Conservation (phyloP, 2,329 filamentous ascomycete genomes). For the Passalora sequoiae region DNA sequence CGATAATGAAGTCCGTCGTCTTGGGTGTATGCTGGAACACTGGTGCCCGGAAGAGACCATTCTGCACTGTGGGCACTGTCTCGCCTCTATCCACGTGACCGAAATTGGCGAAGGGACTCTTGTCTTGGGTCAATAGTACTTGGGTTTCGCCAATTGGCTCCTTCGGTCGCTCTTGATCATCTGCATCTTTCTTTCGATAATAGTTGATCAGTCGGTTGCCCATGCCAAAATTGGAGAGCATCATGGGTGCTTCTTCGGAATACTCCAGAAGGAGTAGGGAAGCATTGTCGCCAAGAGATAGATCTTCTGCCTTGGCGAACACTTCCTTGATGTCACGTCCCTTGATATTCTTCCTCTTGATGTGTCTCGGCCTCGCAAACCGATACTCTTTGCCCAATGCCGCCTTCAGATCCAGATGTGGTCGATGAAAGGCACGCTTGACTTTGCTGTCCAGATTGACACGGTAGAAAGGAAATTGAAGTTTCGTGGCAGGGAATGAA, state of each 20-base stretch:
- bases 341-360: constrained; percentile 79
- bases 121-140: constrained; percentile 84
- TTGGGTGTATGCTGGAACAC: constrained; percentile 82
- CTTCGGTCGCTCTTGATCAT: constrained; percentile 72
- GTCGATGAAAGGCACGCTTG: constrained; percentile 78
- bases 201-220: constrained; percentile 95
- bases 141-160: constrained; percentile 81
- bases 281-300: constrained; percentile 80
- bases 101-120: constrained; percentile 92
- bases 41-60: constrained; percentile 90
- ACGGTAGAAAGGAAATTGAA: constrained; percentile 95
- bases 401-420: constrained; percentile 62
- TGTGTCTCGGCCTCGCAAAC: constrained; percentile 65
- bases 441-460: constrained; percentile 69
- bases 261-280: constrained; percentile 87
- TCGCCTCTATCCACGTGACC: constrained; percentile 88
- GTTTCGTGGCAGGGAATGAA: constrained; percentile 80
- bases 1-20: constrained; percentile 77
- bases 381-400: constrained; percentile 60
- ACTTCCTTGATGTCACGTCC: constrained; percentile 72
- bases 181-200: constrained; percentile 76
- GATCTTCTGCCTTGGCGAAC: constrained; percentile 72
- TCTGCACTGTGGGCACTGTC: constrained; percentile 84
- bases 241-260: constrained; percentile 85
- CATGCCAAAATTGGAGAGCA: constrained; percentile 96